These are phyloP conservation scores for Aspergillus puulaauensis DNA, from an alignment of 2,329 filamentous ascomycete genomes.

Conservation along the genomic window DNA sequence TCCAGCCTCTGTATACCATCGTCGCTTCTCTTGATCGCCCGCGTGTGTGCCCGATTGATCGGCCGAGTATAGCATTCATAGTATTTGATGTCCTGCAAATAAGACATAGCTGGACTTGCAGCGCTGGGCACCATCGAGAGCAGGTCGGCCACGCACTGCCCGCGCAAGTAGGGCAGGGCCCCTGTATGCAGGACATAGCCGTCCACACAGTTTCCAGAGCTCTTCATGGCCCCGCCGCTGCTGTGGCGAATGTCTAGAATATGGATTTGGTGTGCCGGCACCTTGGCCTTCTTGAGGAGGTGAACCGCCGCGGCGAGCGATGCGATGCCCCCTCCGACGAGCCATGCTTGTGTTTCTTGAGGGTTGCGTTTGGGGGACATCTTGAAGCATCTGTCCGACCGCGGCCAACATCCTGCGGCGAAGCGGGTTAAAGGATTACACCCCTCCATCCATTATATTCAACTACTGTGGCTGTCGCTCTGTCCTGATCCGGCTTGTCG, in stretches of 20 bases:
- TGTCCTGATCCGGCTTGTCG: no score
- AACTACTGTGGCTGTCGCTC: no score
- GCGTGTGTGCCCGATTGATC: not conserved
- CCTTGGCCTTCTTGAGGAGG: slow-evolving; percentile 33
- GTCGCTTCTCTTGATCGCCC: not conserved
- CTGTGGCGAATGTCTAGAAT: slow-evolving; percentile 33
- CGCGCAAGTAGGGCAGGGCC: slow-evolving; percentile 34
- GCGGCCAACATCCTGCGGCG: no score
- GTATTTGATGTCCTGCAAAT: no score
- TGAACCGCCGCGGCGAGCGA: slow-evolving; percentile 38
- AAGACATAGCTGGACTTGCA: not conserved
- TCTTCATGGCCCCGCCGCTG: slow-evolving; percentile 32
- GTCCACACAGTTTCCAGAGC: slow-evolving; percentile 26
- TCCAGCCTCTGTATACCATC: not conserved
- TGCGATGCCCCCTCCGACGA: slow-evolving; percentile 39
- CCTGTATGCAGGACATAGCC: slow-evolving; percentile 35
- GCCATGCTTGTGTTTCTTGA: slow-evolving; percentile 24
- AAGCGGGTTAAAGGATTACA: no score
- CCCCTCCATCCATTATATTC: no score
- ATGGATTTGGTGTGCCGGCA: slow-evolving; percentile 33
- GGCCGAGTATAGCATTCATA: no score
- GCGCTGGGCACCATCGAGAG: slow-evolving; percentile 28
- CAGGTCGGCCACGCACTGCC: slow-evolving; percentile 32
- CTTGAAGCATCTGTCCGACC: no score
- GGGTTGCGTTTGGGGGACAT: not conserved